Conservation (phyloP, 2,329 filamentous ascomycete genomes). For the Passalora sequoiae region DNA sequence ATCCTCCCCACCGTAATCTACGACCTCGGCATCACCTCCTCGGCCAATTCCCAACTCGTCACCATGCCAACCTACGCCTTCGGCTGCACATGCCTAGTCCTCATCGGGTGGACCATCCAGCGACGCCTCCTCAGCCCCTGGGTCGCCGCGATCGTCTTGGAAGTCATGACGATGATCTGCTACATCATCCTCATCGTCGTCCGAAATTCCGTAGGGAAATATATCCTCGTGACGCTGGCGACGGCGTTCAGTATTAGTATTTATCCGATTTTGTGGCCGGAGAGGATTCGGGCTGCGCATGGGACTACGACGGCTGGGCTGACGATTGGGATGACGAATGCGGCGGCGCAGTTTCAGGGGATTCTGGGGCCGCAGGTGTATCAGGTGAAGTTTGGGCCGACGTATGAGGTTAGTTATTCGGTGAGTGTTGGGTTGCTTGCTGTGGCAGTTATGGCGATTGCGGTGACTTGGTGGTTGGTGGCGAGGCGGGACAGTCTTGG, state of each 20-base stretch:
- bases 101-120: conserved; percentile 22
- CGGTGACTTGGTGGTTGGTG: conserved; percentile 21
- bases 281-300: conserved; percentile 38
- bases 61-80: conserved; percentile 31
- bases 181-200: conserved; percentile 40
- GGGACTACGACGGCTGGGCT: conserved; percentile 39
- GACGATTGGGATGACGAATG: conserved; percentile 38
- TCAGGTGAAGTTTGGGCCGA: conserved; percentile 38
- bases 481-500: conserved; percentile 7
- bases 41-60: conserved; percentile 40
- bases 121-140: conserved; percentile 14
- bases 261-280: conserved; percentile 40
- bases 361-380: conserved; percentile 42
- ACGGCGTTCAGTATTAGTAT: conserved; percentile 38
- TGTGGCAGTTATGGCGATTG: conserved; percentile 24
- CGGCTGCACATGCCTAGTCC: conserved; percentile 17
- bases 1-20: conserved; percentile 39
- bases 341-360: conserved; percentile 34
- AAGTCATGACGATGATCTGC: conserved; percentile 36
- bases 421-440: conserved; percentile 35
- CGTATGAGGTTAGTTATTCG: conserved; percentile 37
- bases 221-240: conserved; percentile 40
- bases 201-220: conserved; percentile 34
- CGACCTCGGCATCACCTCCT: conserved; percentile 40
- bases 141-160: conserved; percentile 26